These are phyloP conservation scores for Puccinia triticina DNA, from an alignment of 1,284 basidiomycete genomes.

Conservation along the genomic window DNA sequence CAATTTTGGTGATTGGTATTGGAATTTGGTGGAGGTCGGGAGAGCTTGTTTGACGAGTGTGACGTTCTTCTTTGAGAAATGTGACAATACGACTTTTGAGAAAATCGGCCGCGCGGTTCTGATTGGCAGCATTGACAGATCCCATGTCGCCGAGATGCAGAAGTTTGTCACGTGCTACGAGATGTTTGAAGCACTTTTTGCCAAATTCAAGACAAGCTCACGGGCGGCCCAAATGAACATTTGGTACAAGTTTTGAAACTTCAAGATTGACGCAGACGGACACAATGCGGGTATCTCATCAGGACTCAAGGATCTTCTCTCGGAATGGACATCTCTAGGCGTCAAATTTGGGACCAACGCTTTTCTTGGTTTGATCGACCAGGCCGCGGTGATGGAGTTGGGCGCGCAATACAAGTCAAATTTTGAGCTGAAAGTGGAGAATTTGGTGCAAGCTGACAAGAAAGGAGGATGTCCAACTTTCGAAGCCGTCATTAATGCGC, in stretches of 20 bases:
- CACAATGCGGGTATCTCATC: background rate
- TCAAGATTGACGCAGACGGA: background rate
- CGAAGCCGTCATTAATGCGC: background rate
- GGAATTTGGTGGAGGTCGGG: background rate
- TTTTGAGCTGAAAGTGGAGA: background rate
- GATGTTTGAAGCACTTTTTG: background rate
- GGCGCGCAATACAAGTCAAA: background rate
- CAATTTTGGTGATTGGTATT: background rate
- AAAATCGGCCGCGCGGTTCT: background rate
- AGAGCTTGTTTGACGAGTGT: background rate
- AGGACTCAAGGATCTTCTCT: background rate
- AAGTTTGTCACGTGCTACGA: background rate
- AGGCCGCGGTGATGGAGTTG: background rate
- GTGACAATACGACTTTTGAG: background rate
- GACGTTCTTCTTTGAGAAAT: background rate
- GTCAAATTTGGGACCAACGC: background rate
- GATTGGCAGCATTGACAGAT: background rate
- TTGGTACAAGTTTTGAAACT: background rate
- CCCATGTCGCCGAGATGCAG: background rate
- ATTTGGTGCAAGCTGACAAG: background rate
- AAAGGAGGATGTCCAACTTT: background rate
- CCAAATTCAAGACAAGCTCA: background rate
- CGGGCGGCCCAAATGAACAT: conserved; percentile 11
- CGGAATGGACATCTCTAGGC: background rate
- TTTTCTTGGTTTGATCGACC: background rate